These are phyloP conservation scores for Microsporum audouinii DNA, from an alignment of 2,329 filamentous ascomycete genomes.

Conservation along the genomic window DNA sequence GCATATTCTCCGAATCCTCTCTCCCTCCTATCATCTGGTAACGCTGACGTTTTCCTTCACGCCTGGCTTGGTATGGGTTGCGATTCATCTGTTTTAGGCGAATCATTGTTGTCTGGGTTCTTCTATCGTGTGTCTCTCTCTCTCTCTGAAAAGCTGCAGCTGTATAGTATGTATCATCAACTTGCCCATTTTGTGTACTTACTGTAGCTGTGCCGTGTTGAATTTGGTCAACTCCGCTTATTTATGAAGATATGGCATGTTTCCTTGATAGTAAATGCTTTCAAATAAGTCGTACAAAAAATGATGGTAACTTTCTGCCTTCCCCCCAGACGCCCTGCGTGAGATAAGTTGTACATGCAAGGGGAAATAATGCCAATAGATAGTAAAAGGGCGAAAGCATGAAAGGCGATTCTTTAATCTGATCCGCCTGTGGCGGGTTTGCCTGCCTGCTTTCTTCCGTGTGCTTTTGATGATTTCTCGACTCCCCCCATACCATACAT, in stretches of 20 bases:
- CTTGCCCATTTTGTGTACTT: neutral
- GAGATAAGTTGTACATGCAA: neutral
- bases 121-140: neutral
- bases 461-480: neutral
- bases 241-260: neutral
- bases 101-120: neutral
- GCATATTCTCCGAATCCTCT: neutral
- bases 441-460: neutral
- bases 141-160: neutral
- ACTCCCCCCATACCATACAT: slow-evolving; percentile 1
- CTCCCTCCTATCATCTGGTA: neutral
- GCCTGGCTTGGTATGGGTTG: neutral
- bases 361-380: neutral
- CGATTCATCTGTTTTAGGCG: neutral
- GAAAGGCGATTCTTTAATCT: neutral
- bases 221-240: neutral
- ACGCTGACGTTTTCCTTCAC: neutral
- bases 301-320: neutral
- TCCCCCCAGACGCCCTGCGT: neutral
- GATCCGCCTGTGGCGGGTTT: neutral
- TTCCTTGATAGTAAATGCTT: neutral
- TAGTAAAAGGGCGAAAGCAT: neutral
- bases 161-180: neutral
- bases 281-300: neutral
- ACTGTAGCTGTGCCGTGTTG: neutral